Percentiles rank a stretch among this genome's conserved stretches.
These are phyloP conservation scores for Xerocomus spinulosus DNA, from an alignment of 768 basidiomycete species.

Conservation along the genomic window DNA sequence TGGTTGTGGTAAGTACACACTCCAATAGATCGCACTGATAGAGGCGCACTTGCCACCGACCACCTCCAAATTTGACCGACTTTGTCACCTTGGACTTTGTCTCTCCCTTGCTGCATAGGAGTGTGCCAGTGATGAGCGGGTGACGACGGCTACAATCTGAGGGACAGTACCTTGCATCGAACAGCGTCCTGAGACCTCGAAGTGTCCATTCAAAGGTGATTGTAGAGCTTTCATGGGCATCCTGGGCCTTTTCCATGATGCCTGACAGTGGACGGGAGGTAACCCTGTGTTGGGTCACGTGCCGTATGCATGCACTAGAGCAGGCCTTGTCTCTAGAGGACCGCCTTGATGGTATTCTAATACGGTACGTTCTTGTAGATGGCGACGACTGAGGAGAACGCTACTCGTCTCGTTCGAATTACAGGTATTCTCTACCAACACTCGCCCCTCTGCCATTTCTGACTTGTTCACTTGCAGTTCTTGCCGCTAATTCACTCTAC, in stretches of 20 bases:
- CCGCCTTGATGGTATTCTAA: neutral
- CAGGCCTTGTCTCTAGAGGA: neutral
- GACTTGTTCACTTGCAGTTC: conserved; percentile 44
- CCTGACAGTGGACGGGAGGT: neutral
- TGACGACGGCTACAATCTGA: neutral
- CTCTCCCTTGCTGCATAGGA: conserved; percentile 62
- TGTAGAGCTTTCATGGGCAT: conserved; percentile 49
- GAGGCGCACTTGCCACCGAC: conserved; percentile 59
- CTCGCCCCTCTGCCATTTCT: neutral
- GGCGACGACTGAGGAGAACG: conserved; percentile 16
- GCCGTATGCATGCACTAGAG: neutral
- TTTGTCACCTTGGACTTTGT: conserved; percentile 74
- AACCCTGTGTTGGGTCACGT: conserved; percentile 5
- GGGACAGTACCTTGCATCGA: conserved; percentile 55
- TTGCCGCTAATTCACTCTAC: conserved; percentile 67
- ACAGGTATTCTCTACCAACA: conserved; percentile 13
- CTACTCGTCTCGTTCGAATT: conserved; percentile 18
- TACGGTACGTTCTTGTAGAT: conserved; percentile 9
- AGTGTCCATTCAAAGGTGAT: conserved; percentile 78
- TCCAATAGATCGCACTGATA: neutral
- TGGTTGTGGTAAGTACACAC: conserved; percentile 24
- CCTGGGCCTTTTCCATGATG: conserved; percentile 30
- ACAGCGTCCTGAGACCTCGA: conserved; percentile 61
- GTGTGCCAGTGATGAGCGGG: neutral
- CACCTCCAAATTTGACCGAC: conserved; percentile 72